phyloP scores from a whole-genome alignment of 164 flowering plant genomes.

The Aristolochia fimbriata region DNA sequence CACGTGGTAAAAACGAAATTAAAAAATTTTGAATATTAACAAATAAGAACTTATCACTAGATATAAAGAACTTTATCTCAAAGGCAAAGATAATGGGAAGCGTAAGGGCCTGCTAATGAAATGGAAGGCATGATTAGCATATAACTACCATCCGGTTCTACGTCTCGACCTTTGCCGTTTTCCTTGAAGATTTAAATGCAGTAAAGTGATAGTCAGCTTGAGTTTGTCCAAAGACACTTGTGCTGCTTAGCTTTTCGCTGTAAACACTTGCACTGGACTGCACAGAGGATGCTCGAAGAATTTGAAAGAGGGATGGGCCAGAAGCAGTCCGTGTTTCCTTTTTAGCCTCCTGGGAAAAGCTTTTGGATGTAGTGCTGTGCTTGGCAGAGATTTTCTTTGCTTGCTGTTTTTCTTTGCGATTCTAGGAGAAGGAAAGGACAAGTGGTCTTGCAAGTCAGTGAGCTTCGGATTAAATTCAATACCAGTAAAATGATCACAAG shows the following conservation, averaged over 20 bases:
- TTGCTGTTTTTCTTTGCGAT: conserved; percentile 26
- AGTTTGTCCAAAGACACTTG: conserved; percentile 16
- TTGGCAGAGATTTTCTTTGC: conserved; percentile 31
- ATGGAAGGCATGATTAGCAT: no score
- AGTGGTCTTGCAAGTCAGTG: not conserved
- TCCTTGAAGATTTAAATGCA: conserved; percentile 55
- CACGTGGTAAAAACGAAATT: no score
- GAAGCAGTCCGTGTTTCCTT: conserved; percentile 18
- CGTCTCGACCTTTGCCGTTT: conserved; percentile 29
- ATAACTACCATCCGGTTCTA: conserved; percentile 11
- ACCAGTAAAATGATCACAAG: no score
- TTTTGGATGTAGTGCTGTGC: conserved; percentile 35
- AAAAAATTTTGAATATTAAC: no score
- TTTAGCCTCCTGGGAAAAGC: conserved; percentile 20
- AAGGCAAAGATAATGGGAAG: no score
- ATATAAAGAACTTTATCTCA: no score
- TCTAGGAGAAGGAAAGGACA: conserved; percentile 22
- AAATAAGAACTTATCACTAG: no score
- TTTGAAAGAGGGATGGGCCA: conserved; percentile 47
- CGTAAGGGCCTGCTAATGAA: no score
- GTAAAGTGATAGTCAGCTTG: conserved; percentile 42
- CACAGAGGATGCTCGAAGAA: conserved; percentile 47
- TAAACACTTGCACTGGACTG: conserved; percentile 14
- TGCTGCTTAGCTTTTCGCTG: conserved; percentile 5
- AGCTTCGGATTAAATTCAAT: not conserved